Conservation (phyloP, 345 rosid genomes). For the Acer negundo region DNA sequence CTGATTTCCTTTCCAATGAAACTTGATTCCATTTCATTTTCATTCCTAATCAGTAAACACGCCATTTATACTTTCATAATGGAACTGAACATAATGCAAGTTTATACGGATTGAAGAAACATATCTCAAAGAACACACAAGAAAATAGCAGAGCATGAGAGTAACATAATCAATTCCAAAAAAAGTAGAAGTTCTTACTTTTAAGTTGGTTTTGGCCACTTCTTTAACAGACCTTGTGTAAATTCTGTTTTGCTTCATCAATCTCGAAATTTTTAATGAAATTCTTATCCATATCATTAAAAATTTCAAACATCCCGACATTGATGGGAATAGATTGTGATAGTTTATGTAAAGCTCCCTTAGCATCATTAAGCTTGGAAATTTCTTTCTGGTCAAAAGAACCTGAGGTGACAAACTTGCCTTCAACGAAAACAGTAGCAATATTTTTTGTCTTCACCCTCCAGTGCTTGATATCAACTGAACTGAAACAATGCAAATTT, state of each 20-base stretch:
- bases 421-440: slow-evolving; percentile 60
- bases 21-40: too few relatives aligned
- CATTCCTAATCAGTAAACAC: too few relatives aligned
- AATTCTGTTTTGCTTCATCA: slow-evolving; percentile 62
- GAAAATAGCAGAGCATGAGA: not conserved
- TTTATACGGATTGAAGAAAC: too few relatives aligned
- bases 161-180: not conserved
- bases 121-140: not conserved
- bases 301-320: not conserved
- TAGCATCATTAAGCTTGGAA: slow-evolving; percentile 72
- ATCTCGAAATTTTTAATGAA: slow-evolving; percentile 30
- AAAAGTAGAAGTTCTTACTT: slow-evolving; percentile 33
- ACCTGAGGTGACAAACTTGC: slow-evolving; percentile 44
- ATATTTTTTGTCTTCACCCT: slow-evolving; percentile 29
- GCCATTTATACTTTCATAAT: too few relatives aligned
- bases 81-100: too few relatives aligned
- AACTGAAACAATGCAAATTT: slow-evolving; percentile 52
- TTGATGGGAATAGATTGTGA: slow-evolving; percentile 21
- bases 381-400: slow-evolving; percentile 60
- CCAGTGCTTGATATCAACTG: slow-evolving; percentile 43
- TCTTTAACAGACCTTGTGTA: slow-evolving; percentile 58
- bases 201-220: slow-evolving; percentile 70
- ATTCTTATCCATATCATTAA: slow-evolving; percentile 19
- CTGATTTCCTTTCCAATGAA: too few relatives aligned
- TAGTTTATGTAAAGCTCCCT: slow-evolving; percentile 52